These are phyloP conservation scores for Ustilago loliicola DNA, from an alignment of 1,284 basidiomycete species.

Conservation along the genomic window DNA sequence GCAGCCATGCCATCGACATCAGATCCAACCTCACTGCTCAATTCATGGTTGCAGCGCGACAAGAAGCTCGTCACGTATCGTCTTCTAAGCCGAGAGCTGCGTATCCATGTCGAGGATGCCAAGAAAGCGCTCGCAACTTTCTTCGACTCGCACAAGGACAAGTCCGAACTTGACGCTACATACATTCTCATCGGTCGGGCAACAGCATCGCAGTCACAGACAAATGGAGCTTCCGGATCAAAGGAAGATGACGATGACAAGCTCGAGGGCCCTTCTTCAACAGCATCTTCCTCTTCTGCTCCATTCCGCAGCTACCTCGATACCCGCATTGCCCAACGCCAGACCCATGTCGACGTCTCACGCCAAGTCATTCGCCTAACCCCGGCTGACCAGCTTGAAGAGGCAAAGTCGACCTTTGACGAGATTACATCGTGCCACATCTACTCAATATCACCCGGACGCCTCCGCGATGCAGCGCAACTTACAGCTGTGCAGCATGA, in stretches of 20 bases:
- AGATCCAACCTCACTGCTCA: conserved; percentile 41
- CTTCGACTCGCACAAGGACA: conserved; percentile 36
- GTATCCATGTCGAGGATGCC: conserved; percentile 58
- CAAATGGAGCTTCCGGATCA: neutral
- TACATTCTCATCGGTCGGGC: conserved; percentile 43
- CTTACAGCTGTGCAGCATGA: conserved; percentile 59
- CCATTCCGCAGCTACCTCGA: conserved; percentile 31
- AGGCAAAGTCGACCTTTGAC: conserved; percentile 26
- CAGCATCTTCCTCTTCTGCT: conserved; percentile 22
- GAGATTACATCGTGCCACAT: conserved; percentile 45
- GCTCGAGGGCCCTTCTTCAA: conserved; percentile 20
- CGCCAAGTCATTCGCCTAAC: conserved; percentile 42
- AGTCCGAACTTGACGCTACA: conserved; percentile 36
- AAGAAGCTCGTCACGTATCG: conserved; percentile 60
- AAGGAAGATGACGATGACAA: conserved; percentile 15
- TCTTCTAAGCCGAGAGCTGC: conserved; percentile 56
- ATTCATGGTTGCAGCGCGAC: conserved; percentile 54
- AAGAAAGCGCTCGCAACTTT: conserved; percentile 41
- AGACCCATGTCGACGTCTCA: conserved; percentile 12
- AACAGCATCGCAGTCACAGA: neutral
- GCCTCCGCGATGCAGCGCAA: conserved; percentile 42
- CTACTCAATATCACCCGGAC: conserved; percentile 55
- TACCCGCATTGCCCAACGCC: conserved; percentile 18
- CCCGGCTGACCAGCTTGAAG: conserved; percentile 33
- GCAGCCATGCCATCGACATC: conserved; percentile 32